Conservation (phyloP, 495 filamentous ascomycete genomes). For the Usnea hakonensis region DNA sequence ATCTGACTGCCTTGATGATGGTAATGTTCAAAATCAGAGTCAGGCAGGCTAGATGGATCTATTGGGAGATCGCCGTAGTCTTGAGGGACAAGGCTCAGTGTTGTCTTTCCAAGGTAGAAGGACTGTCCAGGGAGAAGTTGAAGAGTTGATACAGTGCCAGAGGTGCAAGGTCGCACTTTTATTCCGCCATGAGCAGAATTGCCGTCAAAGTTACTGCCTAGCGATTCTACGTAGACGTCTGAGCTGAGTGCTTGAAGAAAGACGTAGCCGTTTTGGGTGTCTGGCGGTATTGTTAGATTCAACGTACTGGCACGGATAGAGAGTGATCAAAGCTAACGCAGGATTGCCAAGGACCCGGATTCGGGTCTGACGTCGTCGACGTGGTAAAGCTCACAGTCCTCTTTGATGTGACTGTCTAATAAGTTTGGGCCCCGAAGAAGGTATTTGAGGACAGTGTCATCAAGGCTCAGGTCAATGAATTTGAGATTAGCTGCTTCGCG, state of each 20-base stretch:
- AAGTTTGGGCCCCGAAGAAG: not conserved
- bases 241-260: conserved; percentile 3
- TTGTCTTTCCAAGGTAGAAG: conserved; percentile 9
- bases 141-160: not conserved
- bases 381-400: not conserved
- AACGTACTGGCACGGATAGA: not conserved
- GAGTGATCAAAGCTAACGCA: not conserved
- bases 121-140: conserved; percentile 8
- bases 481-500: not conserved
- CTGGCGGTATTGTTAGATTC: conserved; percentile 2
- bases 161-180: not conserved
- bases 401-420: not conserved
- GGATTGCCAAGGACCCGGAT: conserved; percentile 5
- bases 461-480: conserved; percentile 6
- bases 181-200: not conserved
- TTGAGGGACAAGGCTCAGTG: conserved; percentile 8
- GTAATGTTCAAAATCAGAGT: not conserved
- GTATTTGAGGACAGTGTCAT: conserved; percentile 6
- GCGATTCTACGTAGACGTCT: conserved; percentile 7
- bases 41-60: not conserved
- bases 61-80: conserved; percentile 1
- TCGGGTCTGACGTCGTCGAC: not conserved
- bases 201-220: conserved; percentile 4
- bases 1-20: conserved; percentile 3
- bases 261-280: conserved; percentile 9